Conservation (phyloP, 441 rosid genomes). For the Aleurites moluccanus region DNA sequence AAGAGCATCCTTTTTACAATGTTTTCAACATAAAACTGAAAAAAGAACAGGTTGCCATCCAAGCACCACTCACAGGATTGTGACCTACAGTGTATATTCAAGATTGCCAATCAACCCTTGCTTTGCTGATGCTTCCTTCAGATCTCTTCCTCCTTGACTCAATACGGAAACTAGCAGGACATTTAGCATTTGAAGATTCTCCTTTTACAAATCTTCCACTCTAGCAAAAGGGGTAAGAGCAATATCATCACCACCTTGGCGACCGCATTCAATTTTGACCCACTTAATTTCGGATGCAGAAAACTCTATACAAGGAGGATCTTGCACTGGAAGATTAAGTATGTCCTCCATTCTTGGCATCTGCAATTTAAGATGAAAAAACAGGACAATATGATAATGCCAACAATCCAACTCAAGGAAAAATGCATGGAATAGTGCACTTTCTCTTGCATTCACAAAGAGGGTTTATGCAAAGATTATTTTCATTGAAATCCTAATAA, state of each 20-base stretch:
- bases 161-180: conserved; percentile 53
- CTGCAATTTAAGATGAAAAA: conserved; percentile 24
- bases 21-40: neutral
- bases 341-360: conserved; percentile 63
- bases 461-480: neutral
- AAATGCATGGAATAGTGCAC: neutral
- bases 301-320: conserved; percentile 53
- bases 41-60: conserved; percentile 17
- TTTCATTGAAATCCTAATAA: neutral
- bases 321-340: conserved; percentile 57
- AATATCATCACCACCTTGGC: conserved; percentile 58
- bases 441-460: neutral
- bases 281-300: conserved; percentile 49
- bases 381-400: neutral
- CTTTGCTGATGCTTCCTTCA: conserved; percentile 52
- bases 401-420: neutral
- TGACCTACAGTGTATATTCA: conserved; percentile 53
- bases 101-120: conserved; percentile 61
- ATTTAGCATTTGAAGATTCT: conserved; percentile 50
- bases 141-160: conserved; percentile 61
- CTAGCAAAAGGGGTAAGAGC: conserved; percentile 56
- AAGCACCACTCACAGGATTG: conserved; percentile 5
- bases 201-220: conserved; percentile 60
- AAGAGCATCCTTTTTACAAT: neutral
- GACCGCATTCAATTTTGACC: conserved; percentile 56